phyloP scores from a whole-genome alignment of 306 rosid species.

The Cyclanthera cordifolia region DNA sequence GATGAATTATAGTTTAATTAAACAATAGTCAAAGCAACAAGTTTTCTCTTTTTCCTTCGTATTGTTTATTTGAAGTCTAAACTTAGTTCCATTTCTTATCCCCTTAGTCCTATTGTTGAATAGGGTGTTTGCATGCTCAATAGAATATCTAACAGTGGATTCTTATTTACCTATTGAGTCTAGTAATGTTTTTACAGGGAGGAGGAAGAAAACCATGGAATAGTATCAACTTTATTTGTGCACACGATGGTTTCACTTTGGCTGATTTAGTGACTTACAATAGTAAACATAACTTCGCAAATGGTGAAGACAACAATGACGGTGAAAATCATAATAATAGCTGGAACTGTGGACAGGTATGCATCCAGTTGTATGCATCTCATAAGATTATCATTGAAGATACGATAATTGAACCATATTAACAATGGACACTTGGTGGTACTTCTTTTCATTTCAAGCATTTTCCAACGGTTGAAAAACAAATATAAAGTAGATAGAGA shows the following conservation, averaged over 20 bases:
- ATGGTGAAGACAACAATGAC: constrained; percentile 90
- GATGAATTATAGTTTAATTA: not conserved
- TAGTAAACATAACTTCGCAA: constrained; percentile 67
- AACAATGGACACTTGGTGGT: not conserved
- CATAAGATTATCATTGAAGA: not conserved
- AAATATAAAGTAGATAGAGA: not conserved
- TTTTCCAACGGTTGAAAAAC: not conserved
- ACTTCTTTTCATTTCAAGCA: not conserved
- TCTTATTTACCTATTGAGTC: not conserved
- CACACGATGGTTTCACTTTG: constrained; percentile 90
- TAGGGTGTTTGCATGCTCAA: not conserved
- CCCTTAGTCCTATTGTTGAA: not conserved
- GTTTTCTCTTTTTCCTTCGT: not conserved
- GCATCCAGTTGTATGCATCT: constrained; percentile 18
- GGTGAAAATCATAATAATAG: constrained; percentile 94
- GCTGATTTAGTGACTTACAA: constrained; percentile 88
- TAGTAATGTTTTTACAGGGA: constrained; percentile 35
- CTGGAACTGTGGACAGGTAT: constrained; percentile 99
- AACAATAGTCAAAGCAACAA: not conserved
- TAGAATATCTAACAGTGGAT: not conserved
- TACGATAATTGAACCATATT: not conserved
- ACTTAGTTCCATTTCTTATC: not conserved
- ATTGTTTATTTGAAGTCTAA: not conserved
- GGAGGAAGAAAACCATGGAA: constrained; percentile 89
- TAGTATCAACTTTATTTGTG: constrained; percentile 80